Base-by-base conservation (phyloP, 768 basidiomycete genomes). In the Russula dissimulans region DNA sequence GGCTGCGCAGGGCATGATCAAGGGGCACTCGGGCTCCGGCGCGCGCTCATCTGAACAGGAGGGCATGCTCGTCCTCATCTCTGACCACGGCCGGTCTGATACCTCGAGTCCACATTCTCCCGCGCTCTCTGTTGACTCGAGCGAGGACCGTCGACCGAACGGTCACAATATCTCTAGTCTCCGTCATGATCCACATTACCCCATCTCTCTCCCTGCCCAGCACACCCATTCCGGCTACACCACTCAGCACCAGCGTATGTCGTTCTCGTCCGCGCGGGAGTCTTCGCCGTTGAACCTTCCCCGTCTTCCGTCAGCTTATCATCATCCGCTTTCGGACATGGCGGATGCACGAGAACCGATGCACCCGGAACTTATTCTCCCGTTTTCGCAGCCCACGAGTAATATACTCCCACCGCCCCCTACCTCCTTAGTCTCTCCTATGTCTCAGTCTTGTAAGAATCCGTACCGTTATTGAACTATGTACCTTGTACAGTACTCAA, bases 1-100 rank as follows among this genome's bases (percentile, higher is more conserved):
- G 26, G 87, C 87, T 0, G 81, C 87, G 0, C 87, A 91, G 70
- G 89, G 89, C 50, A 89, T 91, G 87, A 91, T 92, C 72, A 91
- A 91, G 73, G 90, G 90, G 32, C 89, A 91, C 67, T 86, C 89
- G 18, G 86, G 86, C 57, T 75, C 85, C 31, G 84, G 81, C 2
- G 78, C 85, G 18, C 83, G 85, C 46, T 72, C 76, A 22, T 67
- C 76, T 39, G 85, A 85, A 2, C 79, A 79, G 17, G 83, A 77
- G 14, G 79, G 78, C 47, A 76, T 85, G 58, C 76, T 89, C 63
- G 71, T 75, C 67, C 73, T 87, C 68, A 66, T 74, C 63, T 75
- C 77, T 41, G 77, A 75, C 55, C 67, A 57, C 49, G 72, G 74
- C 44, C 78, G 75, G 60, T 62, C 66, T 46, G 63, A 64, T 10